phyloP scores from a whole-genome alignment of 163 green algal species.

The Scenedesmus sp. region DNA sequence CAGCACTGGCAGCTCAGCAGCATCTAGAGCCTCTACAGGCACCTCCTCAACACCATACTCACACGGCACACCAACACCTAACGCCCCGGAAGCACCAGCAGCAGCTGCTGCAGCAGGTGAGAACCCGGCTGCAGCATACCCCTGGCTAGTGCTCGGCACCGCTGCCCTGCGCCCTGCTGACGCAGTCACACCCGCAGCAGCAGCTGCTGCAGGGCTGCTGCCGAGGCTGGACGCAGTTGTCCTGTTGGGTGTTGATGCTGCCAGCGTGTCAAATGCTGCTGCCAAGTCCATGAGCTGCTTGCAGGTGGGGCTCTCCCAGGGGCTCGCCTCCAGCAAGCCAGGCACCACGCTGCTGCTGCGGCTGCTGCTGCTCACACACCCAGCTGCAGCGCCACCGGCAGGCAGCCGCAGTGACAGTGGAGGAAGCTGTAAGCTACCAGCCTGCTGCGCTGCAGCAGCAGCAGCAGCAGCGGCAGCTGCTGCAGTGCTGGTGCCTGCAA shows the following conservation, averaged over 20 bases:
- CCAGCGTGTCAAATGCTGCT: conserved; percentile 26
- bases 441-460: background rate
- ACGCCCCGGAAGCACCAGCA: background rate
- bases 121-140: background rate
- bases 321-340: conserved; percentile 18
- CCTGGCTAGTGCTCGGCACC: background rate
- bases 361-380: too few relatives aligned
- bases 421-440: background rate
- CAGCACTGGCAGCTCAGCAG: conserved; percentile 27
- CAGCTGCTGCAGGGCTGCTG: background rate
- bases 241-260: background rate
- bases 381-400: background rate
- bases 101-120: conserved; percentile 7
- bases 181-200: background rate
- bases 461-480: conserved; percentile 10
- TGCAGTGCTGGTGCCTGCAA: too few relatives aligned
- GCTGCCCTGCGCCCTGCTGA: background rate
- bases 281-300: conserved; percentile 25
- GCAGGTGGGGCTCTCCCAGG: conserved; percentile 8
- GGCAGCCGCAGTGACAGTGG: background rate
- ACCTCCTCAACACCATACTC: conserved; percentile 31
- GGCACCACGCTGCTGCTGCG: conserved; percentile 8
- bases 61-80: background rate
- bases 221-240: background rate
- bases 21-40: conserved; percentile 15